Evolutionary conservation across 1,139 yeast genomes (phyloP), one percentile per base, ranked within the genome.

Genomic region (Hyphopichia wangnamkhiaoensis): DNA sequence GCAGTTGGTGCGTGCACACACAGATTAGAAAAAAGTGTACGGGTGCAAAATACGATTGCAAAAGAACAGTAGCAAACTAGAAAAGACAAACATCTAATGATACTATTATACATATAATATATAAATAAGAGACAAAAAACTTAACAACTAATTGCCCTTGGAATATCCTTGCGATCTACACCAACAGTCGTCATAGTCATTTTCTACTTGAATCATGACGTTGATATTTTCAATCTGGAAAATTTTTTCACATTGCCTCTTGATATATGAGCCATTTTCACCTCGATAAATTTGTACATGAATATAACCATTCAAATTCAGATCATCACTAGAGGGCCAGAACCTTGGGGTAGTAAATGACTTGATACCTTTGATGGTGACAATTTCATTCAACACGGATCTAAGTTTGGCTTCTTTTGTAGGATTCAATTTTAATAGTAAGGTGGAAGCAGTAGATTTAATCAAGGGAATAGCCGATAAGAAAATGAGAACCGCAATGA

Each of bases 291-390:
- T 74, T 56, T 84, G 94, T 14, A 87, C 69, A 54, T 86, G 95
- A 12, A 87, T 71, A 44, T 76, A 81, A 1, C 87, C 87, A 24
- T 71, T 70, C 28, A 80, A 53, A 4, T 49, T 51, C 29, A 58
- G 48, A 34, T 68, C 65, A 28, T 66, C 63, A 13, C 77, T 77
- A 37, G 76, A 76, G 4, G 93, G 88, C 98, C 98, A 91, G 60
- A 91, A 91, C 47, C 95, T 69, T 2, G 97, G 97, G 0, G 91
- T 86, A 0, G 95, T 80, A 52, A 88, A 87, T 1, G 95, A 82
- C 36, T 83, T 79, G 2, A 93, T 86, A 1, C 98, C 98, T 8
- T 86, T 83, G 12, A 88, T 75, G 13, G 76, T 68, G 4, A 82
- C 68, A 4, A 91, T 71, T 41, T 86, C 93, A 45, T 79, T 77